Evolutionary conservation across 306 rosid species (phyloP), one percentile per base, ranked within the genome.

Genomic region (Pyrus communis): DNA sequence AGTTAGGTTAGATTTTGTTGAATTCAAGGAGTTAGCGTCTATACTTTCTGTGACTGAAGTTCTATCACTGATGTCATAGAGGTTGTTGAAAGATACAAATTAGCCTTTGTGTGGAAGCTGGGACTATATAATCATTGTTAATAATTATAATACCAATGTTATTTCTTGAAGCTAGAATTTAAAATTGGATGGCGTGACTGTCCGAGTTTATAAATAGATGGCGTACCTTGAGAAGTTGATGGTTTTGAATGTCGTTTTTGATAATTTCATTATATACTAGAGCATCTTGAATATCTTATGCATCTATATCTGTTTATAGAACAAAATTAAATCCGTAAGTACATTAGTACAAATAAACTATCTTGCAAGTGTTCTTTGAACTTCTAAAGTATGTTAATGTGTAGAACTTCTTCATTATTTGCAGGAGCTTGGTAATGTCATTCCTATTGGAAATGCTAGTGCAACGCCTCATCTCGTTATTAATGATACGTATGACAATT

Each of bases 401-500:
- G 22, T 63, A 17, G 31, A 30, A 28, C 42, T 30, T 63, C 21
- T 9, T 63, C 72, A 69, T 25, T 73, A n/a, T 78, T 80, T 49
- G 64, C 84, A 80, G 85, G 64, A 49, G 49, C n/a, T 65, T 58
- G 23, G 8, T 60, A 46, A 59, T 49, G 31, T 66, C 59, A 58
- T 46, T 23, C 55, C 49, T 57, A 40, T 46, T 52, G 86, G 67
- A 33, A 38, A 60, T 42, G 76, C 33, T 73, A 80, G 62, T 22
- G 78, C 58, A 4, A 15, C 49, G 7, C 66, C 61, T 64, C 11
- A 19, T 70, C 2, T 12, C 19, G 77, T 71, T 71, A 77, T 45
- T 27, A 57, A 55, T 57, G 84, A 85, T 40, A 18, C 70, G 38
- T 85, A 72, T 54, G 63, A 45, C 19, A 85, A 61, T 38, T 73